Evolutionary conservation across 208 protist species (phyloP).

Genomic region (Trypanosoma conorhini): DNA sequence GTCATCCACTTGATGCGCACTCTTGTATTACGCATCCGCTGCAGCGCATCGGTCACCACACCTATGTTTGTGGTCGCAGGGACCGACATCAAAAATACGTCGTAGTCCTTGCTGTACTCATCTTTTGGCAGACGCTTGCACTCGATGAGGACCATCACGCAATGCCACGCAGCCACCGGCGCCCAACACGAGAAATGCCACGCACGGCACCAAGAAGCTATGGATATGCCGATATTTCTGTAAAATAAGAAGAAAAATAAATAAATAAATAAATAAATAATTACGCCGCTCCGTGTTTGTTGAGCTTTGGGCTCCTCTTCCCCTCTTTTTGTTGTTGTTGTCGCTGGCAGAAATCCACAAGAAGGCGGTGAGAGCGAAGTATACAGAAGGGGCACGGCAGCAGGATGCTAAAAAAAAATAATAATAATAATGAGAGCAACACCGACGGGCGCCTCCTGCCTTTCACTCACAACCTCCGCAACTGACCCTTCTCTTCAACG

Average conservation of each 20-base stretch:
- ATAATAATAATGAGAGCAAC: slow-evolving; percentile 1
- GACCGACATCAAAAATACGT: slow-evolving; percentile 69
- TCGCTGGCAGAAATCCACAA: slow-evolving; percentile 15
- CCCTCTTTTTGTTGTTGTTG: neutral
- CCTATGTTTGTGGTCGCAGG: slow-evolving; percentile 68
- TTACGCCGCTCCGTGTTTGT: neutral
- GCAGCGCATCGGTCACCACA: slow-evolving; percentile 70
- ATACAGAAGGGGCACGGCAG: neutral
- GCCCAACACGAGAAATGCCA: neutral
- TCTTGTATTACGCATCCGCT: slow-evolving; percentile 85
- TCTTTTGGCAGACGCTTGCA: slow-evolving; percentile 91
- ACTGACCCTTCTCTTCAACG: no score
- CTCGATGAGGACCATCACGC: slow-evolving; percentile 85
- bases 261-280: slow-evolving; percentile 4
- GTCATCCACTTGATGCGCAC: slow-evolving; percentile 88
- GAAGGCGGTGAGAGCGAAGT: slow-evolving; percentile 1
- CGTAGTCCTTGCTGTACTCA: slow-evolving; percentile 91
- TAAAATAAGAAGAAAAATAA: neutral
- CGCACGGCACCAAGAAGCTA: neutral
- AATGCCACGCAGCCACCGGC: neutral
- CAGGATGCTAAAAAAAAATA: slow-evolving; percentile 14
- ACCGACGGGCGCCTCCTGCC: neutral
- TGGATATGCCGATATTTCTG: no score
- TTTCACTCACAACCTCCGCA: no score
- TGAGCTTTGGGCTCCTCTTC: neutral